phyloP scores from a whole-genome alignment of 2,329 filamentous ascomycete genomes.

The Penicillium brasilianum region DNA sequence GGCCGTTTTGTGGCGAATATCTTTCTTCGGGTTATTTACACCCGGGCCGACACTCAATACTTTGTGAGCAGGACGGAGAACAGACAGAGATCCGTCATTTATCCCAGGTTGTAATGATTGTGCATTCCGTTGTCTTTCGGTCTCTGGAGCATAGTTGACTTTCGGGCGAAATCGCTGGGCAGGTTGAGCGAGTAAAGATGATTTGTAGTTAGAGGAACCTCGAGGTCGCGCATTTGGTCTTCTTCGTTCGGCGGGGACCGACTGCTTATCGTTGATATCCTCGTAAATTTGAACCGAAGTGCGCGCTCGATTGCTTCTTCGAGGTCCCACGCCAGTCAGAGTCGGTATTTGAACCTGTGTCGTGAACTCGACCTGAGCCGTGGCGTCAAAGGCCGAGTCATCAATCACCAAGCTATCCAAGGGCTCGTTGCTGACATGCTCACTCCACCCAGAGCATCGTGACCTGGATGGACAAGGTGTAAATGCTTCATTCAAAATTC shows the following conservation, averaged over 20 bases:
- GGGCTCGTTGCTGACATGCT: constrained; percentile 24
- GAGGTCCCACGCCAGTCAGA: constrained; percentile 36
- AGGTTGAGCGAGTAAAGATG: constrained; percentile 47
- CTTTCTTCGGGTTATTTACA: constrained; percentile 35
- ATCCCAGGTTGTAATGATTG: constrained; percentile 14
- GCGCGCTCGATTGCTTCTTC: constrained; percentile 33
- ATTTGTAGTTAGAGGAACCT: constrained; percentile 29
- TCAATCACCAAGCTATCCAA: constrained; percentile 35
- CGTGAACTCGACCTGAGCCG: constrained; percentile 48
- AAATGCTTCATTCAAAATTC: constrained; percentile 30
- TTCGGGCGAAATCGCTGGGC: constrained; percentile 47
- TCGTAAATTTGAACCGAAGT: constrained; percentile 47
- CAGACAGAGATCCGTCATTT: constrained; percentile 23
- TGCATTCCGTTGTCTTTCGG: constrained; percentile 11
- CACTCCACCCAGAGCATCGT: constrained; percentile 26
- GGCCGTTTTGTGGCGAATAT: constrained; percentile 45
- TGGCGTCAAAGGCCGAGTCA: constrained; percentile 40
- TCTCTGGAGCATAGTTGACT: constrained; percentile 33
- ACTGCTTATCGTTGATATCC: constrained; percentile 33
- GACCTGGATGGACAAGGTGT: constrained; percentile 43
- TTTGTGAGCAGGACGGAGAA: constrained; percentile 21
- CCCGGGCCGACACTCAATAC: not conserved
- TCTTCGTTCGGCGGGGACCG: constrained; percentile 19
- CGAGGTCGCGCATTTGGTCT: constrained; percentile 25
- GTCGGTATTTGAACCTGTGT: constrained; percentile 43